These are phyloP conservation scores for Fusarium dimerum DNA, from an alignment of 2,329 filamentous ascomycete species.

Conservation along the genomic window DNA sequence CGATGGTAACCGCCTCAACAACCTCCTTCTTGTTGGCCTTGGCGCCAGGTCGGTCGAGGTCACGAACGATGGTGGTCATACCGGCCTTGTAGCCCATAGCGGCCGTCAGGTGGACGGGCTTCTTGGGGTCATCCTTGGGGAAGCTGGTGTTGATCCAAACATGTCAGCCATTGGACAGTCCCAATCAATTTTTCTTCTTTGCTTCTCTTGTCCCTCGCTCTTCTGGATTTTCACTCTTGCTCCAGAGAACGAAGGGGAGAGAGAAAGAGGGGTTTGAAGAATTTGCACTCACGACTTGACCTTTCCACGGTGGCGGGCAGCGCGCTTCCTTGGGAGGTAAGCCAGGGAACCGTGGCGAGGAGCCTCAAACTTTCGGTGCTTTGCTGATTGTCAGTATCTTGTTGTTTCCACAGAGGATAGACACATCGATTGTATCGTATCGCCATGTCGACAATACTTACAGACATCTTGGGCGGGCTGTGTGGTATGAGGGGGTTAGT, in stretches of 20 bases:
- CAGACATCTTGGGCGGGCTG: slow-evolving; percentile 44
- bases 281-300: slow-evolving; percentile 83
- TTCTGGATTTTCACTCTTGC: no score
- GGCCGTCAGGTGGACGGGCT: slow-evolving; percentile 98
- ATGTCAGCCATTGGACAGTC: slow-evolving; percentile 26
- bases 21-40: slow-evolving; percentile 99
- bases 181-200: background rate
- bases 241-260: background rate
- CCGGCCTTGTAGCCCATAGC: slow-evolving; percentile 99
- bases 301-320: slow-evolving; percentile 91
- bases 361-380: slow-evolving; percentile 70
- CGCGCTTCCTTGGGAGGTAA: slow-evolving; percentile 87
- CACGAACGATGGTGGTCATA: slow-evolving; percentile 99
- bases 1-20: slow-evolving; percentile 83
- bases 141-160: slow-evolving; percentile 63
- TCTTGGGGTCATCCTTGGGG: slow-evolving; percentile 99
- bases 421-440: slow-evolving; percentile 30
- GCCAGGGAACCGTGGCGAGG: slow-evolving; percentile 94
- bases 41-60: slow-evolving; percentile 97
- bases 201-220: background rate
- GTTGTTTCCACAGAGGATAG: background rate
- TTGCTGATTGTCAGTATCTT: slow-evolving; percentile 20
- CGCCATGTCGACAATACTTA: slow-evolving; percentile 29
- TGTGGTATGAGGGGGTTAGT: slow-evolving; percentile 41
- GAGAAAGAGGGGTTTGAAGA: slow-evolving; percentile 9